Conservation (phyloP, 1,284 basidiomycete genomes). For the Ganoderma sp. region DNA sequence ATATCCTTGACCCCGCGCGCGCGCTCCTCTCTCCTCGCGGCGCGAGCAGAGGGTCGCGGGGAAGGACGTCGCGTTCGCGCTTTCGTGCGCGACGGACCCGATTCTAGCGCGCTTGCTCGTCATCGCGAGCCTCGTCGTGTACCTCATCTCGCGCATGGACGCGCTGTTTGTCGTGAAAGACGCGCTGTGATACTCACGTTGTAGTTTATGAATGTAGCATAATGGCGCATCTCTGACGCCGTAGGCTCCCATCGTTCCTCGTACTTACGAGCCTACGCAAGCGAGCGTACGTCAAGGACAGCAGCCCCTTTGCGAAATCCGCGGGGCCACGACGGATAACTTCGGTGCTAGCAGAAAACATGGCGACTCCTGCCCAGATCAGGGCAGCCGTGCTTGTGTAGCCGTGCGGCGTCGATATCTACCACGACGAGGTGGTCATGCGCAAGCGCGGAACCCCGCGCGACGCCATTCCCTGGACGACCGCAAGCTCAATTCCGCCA, state of each 20-base stretch:
- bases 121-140: constrained; percentile 17
- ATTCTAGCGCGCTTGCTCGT: constrained; percentile 15
- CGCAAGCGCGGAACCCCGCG: too few species aligned
- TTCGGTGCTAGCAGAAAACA: not conserved
- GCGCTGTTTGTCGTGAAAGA: constrained; percentile 10
- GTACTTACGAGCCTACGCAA: not conserved
- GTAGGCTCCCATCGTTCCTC: not conserved
- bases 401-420: too few species aligned
- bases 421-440: too few species aligned
- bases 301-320: not conserved
- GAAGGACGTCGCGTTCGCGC: constrained; percentile 11
- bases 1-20: not conserved
- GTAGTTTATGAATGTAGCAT: constrained; percentile 1
- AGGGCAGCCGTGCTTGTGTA: too few species aligned
- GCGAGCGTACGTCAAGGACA: not conserved
- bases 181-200: not conserved
- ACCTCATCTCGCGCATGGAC: constrained; percentile 17
- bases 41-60: not conserved
- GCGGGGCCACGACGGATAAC: not conserved
- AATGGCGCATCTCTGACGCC: not conserved
- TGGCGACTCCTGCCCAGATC: too few species aligned
- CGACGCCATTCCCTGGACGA: too few species aligned
- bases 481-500: too few species aligned
- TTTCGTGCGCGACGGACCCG: constrained; percentile 17
- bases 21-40: not conserved